Percentiles rank a stretch among this genome's conserved stretches.
Evolutionary conservation across 148 eudicot genomes (phyloP).

Genomic region (Persicaria tinctoria): DNA sequence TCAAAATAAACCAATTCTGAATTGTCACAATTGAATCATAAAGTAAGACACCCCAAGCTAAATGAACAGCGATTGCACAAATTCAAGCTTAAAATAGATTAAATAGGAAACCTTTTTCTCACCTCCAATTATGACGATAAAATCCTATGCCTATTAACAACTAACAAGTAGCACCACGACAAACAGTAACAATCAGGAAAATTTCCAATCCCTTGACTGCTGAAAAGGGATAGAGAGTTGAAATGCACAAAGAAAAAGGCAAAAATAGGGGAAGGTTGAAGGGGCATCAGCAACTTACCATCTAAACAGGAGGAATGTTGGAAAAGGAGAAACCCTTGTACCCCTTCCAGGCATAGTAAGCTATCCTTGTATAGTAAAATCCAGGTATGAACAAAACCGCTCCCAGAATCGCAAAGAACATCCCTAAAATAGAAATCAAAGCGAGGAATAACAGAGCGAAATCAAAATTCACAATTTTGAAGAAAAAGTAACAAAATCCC

Average conservation of each 20-base stretch:
- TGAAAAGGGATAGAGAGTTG: neutral
- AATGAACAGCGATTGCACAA: neutral
- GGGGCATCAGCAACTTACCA: slow-evolving; percentile 16
- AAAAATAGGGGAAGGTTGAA: neutral
- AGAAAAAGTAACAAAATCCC: neutral
- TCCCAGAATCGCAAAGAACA: slow-evolving; percentile 80
- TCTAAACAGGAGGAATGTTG: slow-evolving; percentile 85
- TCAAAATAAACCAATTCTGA: neutral
- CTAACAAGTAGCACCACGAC: neutral
- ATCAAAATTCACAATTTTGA: neutral
- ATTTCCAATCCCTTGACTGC: neutral
- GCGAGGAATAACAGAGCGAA: neutral
- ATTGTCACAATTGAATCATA: neutral
- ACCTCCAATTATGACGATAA: too few species aligned
- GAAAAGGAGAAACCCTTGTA: slow-evolving; percentile 96
- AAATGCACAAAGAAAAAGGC: neutral
- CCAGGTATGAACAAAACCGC: slow-evolving; percentile 85
- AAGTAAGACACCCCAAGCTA: neutral
- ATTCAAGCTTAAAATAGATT: neutral
- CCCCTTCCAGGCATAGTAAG: slow-evolving; percentile 96
- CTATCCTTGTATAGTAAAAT: slow-evolving; percentile 91
- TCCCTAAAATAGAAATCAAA: slow-evolving; percentile 30
- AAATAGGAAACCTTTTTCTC: neutral
- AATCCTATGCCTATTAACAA: too few species aligned
- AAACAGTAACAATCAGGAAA: neutral